phyloP scores from a whole-genome alignment of 441 rosid species.

The Pelargonium fulgidum region DNA sequence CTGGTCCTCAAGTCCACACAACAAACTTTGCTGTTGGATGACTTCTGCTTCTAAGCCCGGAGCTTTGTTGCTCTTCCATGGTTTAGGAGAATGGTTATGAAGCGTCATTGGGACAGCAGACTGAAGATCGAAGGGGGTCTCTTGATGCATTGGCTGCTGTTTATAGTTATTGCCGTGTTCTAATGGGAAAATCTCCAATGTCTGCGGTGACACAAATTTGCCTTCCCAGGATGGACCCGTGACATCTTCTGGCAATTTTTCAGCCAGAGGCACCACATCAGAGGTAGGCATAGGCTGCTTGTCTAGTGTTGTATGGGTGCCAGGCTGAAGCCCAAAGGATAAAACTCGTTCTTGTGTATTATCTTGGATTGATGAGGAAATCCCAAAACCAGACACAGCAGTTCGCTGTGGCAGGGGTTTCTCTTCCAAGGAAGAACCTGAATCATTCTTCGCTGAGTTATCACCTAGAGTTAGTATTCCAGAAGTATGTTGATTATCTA shows the following conservation, averaged over 20 bases:
- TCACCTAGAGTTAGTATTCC: background rate
- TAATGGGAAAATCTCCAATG: background rate
- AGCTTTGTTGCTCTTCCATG: background rate
- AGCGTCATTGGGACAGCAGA: too few species aligned
- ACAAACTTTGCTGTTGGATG: background rate
- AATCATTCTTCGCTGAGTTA: background rate
- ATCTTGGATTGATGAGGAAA: background rate
- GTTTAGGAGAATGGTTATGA: too few species aligned
- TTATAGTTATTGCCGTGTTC: background rate
- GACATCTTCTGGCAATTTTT: background rate
- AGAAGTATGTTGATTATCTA: background rate
- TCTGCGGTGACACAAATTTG: background rate
- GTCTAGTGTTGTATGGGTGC: background rate
- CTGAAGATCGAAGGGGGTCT: background rate
- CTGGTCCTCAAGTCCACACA: constrained; percentile 16
- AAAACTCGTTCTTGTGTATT: background rate
- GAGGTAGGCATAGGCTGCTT: background rate
- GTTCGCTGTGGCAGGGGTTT: background rate
- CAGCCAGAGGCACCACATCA: background rate
- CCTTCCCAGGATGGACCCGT: background rate
- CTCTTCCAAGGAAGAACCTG: background rate
- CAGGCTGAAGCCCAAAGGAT: background rate
- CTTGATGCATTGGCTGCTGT: background rate
- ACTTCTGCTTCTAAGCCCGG: background rate
- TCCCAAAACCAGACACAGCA: background rate